Evolutionary conservation across 345 rosid genomes (phyloP), one percentile per base, ranked within the genome.

Genomic region (Populus pruinosa): DNA sequence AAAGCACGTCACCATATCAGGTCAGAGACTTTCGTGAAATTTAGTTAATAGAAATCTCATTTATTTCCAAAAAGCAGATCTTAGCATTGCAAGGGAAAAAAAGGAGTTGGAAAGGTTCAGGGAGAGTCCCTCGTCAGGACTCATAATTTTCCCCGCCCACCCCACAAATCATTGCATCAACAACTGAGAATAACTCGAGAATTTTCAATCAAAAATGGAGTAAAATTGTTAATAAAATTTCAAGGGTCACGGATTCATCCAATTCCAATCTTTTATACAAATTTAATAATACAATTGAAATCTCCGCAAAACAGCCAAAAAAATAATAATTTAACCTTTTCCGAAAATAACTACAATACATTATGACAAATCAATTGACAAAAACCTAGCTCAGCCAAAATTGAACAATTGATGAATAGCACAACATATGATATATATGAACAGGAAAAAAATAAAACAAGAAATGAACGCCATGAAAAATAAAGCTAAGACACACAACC

Each of bases 321-420:
- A 64, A 27, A 44, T 29, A 5, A 9, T 59, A n/a, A n/a, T 59
- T 59, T 50, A 55, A 23, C 29, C 18, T 65, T 56, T 53, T 35
- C 29, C 44, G 44, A 41, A 10, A 36, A 44, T 39, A 29, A 71
- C 72, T 69, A n/a, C 33, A 38, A 25, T 23, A 6, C 21, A 25
- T 56, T 56, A 36, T 38, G 14, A 41, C 29, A 47, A 6, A 73
- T 69, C 39, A 69, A 69, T 69, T 66, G 64, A 79, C 77, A 73
- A 55, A 73, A 55, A 36, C 63, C 70, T 50, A 74, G 55, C 66
- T 49, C 65, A 6, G 31, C 70, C 75, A 74, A 74, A 69, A 74
- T 36, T 47, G 33, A 14, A 20, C 13, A 31, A 25, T 49, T 62
- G 49, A 74, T 62, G 35, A 61, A 74, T 25, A 44, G 8, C 65